phyloP scores from a whole-genome alignment of 2,329 filamentous ascomycete species.

The Cytospora chrysosperma region DNA sequence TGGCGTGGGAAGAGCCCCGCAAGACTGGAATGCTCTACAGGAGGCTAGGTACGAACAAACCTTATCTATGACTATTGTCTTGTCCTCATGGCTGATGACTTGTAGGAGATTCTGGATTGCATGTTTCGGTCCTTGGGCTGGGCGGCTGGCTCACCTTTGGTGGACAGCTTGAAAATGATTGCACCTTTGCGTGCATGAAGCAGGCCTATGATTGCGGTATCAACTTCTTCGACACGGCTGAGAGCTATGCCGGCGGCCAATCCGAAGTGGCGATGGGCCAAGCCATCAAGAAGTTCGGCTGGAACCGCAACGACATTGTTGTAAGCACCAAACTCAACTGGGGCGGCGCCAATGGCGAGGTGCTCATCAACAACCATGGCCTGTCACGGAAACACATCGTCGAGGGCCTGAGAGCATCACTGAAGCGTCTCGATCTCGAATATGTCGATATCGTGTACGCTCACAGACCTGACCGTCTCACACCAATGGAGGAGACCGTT shows the following conservation, averaged over 20 bases:
- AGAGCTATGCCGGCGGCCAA: constrained; percentile 59
- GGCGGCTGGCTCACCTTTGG: constrained; percentile 66
- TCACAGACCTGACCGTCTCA: constrained; percentile 65
- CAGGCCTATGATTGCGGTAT: constrained; percentile 59
- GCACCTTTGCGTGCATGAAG: constrained; percentile 61
- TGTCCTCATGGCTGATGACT: not conserved
- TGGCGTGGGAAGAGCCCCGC: constrained; percentile 45
- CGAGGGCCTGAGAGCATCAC: constrained; percentile 57
- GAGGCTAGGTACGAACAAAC: constrained; percentile 29
- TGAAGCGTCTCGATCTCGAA: constrained; percentile 55
- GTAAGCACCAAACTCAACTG: constrained; percentile 65
- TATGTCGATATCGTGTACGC: constrained; percentile 71
- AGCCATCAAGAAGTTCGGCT: constrained; percentile 59
- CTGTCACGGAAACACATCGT: constrained; percentile 61
- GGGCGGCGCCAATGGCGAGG: constrained; percentile 59
- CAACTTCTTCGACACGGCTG: constrained; percentile 64
- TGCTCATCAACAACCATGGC: constrained; percentile 60
- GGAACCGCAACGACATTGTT: constrained; percentile 61
- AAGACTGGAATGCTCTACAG: constrained; percentile 46
- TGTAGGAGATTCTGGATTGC: constrained; percentile 57
- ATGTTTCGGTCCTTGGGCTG: constrained; percentile 71
- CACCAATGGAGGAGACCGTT: constrained; percentile 70
- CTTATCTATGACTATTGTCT: not conserved
- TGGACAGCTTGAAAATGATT: constrained; percentile 40
- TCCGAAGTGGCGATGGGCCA: constrained; percentile 64